Evolutionary conservation across 2,329 filamentous ascomycete genomes (phyloP), one percentile per base, ranked within the genome.

Genomic region (Ampelomyces quisqualis): DNA sequence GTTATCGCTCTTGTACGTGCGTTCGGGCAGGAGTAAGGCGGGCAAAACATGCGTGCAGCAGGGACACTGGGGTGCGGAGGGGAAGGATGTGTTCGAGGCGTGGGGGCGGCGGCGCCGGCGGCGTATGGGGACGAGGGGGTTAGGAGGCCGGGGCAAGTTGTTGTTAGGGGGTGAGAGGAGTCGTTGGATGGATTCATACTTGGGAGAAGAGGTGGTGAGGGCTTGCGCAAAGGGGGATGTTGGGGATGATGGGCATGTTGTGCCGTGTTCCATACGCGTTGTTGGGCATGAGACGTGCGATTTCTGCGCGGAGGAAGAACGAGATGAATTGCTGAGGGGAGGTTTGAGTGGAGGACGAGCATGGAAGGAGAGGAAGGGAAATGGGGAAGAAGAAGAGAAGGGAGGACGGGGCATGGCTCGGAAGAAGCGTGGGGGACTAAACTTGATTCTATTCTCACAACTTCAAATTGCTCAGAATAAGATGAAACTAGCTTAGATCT

Each of bases 1-100:
- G 32, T 35, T 57, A 32, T 37, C 34, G 2, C 26, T 50, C 3
- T 33, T 55, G 17, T 54, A 39, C 38, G 27, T 49, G 7, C 51
- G 47, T 13, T 38, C 37, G 20, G 47, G 37, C 17, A 47, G 27
- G 20, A 26, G 29, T 18, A 21, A 35, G 22, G 38, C 27, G 24
- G 6, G 17, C 34, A 24, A 30, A 20, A 26, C 21, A 11, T 32
- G 13, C 22, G 34, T 11, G 33, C 26, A 36, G 27, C 22, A 19
- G 11, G 10, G 31, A 19, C 19, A 13, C 20, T 17, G 21, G 13
- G 26, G 24, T 18, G 17, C 17, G 17, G 11, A 19, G 17, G 13
- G 7, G 10, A 15, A 31, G 19, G 7, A 19, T 11, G 15, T 11
- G 8, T 31, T 10, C 17, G 17, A 9, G 15, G n/a, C 29, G 3